These are phyloP conservation scores for Fraxinus platypoda DNA, from an alignment of 305 asterid species.

Conservation along the genomic window DNA sequence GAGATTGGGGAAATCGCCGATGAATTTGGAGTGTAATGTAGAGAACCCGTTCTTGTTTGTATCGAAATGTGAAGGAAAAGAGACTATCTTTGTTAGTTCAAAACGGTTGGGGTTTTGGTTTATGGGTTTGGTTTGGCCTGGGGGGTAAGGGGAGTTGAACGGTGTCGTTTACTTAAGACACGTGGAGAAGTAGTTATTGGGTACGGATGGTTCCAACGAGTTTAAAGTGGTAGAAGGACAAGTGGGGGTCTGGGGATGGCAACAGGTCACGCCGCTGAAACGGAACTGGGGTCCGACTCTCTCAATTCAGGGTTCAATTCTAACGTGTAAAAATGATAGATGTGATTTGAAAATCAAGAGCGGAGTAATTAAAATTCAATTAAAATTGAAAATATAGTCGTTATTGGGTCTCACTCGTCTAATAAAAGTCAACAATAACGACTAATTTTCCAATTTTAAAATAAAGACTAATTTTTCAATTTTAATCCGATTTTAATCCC, in stretches of 20 bases:
- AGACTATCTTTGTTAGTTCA: background rate
- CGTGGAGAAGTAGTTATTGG: background rate
- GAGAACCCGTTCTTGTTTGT: constrained; percentile 17
- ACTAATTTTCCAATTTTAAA: no score
- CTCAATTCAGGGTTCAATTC: background rate
- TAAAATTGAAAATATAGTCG: no score
- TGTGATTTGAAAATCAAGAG: background rate
- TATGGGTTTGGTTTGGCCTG: background rate
- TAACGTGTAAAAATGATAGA: background rate
- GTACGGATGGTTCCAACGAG: background rate
- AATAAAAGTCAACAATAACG: no score
- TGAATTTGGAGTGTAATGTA: background rate
- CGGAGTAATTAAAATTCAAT: no score
- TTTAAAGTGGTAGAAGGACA: background rate
- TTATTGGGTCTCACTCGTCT: no score
- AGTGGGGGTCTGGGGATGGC: background rate
- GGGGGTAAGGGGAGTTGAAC: background rate
- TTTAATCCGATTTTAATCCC: no score
- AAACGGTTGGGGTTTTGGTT: constrained; percentile 10
- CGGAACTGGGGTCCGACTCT: background rate
- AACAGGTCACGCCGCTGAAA: background rate
- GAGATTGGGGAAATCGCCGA: constrained; percentile 8
- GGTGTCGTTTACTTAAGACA: constrained; percentile 8
- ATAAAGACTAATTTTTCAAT: no score
- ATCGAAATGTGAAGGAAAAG: constrained; percentile 11